Evolutionary conservation across 495 filamentous ascomycete species (phyloP), one percentile per base, ranked within the genome.

Genomic region (Daldinia concentrica): DNA sequence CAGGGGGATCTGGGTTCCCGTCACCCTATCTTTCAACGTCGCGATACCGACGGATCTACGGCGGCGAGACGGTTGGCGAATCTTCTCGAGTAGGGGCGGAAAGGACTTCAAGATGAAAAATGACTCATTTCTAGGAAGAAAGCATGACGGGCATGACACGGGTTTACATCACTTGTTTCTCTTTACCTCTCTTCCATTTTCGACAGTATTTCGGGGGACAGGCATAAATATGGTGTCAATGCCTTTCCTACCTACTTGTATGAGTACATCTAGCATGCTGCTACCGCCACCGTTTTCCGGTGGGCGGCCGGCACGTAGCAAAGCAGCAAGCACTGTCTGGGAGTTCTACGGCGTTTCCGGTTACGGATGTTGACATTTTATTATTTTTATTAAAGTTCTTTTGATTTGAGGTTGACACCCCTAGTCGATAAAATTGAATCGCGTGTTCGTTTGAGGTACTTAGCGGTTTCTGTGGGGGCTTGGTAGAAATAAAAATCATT

Each of bases 41-140:
- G 11, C 30, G 58, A 43, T 62, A 54, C 51, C 69, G 58, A 17
- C 58, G 32, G 32, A 29, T 66, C 41, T 26, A 37, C 14, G 26
- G 17, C 50, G 36, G 14, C 22, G 62, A 66, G 39, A 62, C 57
- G 14, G 15, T 26, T 15, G 68, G 68, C 8, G 68, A 71, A 27
- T 58, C 68, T 2, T 71, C 68, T 8, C 50, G 14, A 37, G 14
- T 14, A n/a, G 14, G 29, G 59, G 60, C n/a, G 41, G 50, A 3
- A 39, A 17, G 9, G 26, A 24, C 11, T 43, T 48, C 26, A 19
- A 34, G 41, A 15, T 57, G 6, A 39, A 45, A 48, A 51, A 41
- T 26, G 15, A 17, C 17, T 14, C 6, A 41, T 24, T 30, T 41
- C 26, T 41, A 14, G 29, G 26, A 22, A 57, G 62, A 37, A 26